A percentile compares a stretch with the other conserved stretches of the same genome.
phyloP scores from a whole-genome alignment of 202 grass and related monocot species.

The Dendrocalamus latiflorus region DNA sequence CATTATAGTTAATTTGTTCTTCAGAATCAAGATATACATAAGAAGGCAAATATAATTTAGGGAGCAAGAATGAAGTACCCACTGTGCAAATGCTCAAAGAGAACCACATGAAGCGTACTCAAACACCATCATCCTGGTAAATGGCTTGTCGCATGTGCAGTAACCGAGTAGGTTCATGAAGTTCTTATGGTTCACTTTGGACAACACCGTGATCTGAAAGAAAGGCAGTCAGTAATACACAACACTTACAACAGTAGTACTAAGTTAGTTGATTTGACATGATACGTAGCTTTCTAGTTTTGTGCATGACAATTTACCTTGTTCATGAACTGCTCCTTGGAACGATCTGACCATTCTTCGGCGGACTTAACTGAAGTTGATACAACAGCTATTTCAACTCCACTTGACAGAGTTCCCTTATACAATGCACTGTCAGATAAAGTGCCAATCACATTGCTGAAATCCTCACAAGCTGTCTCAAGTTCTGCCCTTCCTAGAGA shows the following conservation, averaged over 20 bases:
- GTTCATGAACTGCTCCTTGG: constrained; percentile 57
- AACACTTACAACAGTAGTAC: not conserved
- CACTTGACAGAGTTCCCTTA: constrained; percentile 85
- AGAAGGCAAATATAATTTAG: too few relatives aligned
- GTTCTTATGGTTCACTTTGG: constrained; percentile 83
- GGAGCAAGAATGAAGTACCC: too few relatives aligned
- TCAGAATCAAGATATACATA: too few relatives aligned
- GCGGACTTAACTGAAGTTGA: constrained; percentile 38
- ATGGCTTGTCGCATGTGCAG: constrained; percentile 52
- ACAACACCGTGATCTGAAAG: not conserved
- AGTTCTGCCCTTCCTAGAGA: constrained; percentile 59
- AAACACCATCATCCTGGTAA: constrained; percentile 82
- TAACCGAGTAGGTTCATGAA: constrained; percentile 84
- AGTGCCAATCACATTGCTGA: constrained; percentile 80
- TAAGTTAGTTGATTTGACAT: too few relatives aligned
- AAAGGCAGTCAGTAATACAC: not conserved
- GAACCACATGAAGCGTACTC: constrained; percentile 81
- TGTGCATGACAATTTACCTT: constrained; percentile 40
- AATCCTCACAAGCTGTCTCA: constrained; percentile 65
- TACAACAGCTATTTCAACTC: constrained; percentile 77
- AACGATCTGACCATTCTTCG: constrained; percentile 40
- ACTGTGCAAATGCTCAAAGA: constrained; percentile 97
- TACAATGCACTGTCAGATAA: constrained; percentile 56
- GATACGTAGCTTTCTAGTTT: too few relatives aligned
- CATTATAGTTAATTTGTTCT: not conserved